These are phyloP conservation scores for Bromus sterilis DNA, from an alignment of 176 grass and related monocot genomes.

Conservation along the genomic window DNA sequence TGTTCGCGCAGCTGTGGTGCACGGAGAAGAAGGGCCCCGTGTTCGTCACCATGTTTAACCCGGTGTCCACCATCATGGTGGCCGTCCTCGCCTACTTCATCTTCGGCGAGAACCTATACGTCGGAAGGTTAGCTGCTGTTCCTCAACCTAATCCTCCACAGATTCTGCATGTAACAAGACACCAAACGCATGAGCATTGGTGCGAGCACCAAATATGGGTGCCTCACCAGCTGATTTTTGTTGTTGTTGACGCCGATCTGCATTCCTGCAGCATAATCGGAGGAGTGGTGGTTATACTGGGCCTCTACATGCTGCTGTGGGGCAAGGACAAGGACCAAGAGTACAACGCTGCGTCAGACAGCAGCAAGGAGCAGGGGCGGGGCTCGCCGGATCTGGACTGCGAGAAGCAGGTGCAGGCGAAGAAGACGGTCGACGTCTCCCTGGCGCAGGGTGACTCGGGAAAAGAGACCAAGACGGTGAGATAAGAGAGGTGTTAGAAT, in stretches of 20 bases:
- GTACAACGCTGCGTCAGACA: not conserved
- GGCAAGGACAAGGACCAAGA: slow-evolving; percentile 71
- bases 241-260: too few relatives aligned
- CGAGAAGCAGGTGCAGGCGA: slow-evolving; percentile 14
- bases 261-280: slow-evolving; percentile 74
- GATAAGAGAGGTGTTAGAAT: not conserved
- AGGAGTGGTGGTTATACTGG: slow-evolving; percentile 59
- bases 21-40: slow-evolving; percentile 85
- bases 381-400: not conserved
- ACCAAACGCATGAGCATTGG: not conserved
- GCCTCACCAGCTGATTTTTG: not conserved
- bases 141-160: too few relatives aligned
- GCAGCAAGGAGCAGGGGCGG: slow-evolving; percentile 18
- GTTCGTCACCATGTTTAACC: slow-evolving; percentile 98
- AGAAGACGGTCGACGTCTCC: not conserved
- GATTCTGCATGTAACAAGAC: not conserved
- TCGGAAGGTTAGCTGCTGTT: slow-evolving; percentile 40
- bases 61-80: slow-evolving; percentile 71
- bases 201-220: not conserved
- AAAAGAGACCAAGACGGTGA: not conserved
- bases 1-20: slow-evolving; percentile 89
- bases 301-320: slow-evolving; percentile 74
- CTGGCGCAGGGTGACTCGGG: not conserved
- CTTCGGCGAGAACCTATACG: slow-evolving; percentile 68
- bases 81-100: slow-evolving; percentile 63